These are phyloP conservation scores for Hydrangea macrophylla DNA, from an alignment of 148 eudicot genomes.

Conservation along the genomic window DNA sequence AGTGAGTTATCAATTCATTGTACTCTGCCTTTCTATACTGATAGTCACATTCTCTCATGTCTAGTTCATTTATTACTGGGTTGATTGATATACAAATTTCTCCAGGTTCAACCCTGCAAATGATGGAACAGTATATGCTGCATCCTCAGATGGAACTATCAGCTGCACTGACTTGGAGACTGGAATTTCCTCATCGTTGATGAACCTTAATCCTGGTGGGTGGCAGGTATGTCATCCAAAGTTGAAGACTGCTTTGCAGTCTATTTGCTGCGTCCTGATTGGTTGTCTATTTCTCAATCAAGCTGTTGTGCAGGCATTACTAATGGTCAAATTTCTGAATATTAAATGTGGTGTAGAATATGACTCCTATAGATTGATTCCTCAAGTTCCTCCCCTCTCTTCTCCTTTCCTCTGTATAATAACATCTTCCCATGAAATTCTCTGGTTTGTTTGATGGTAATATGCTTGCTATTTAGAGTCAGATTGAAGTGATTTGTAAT, in stretches of 20 bases:
- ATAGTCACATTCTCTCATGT: not conserved
- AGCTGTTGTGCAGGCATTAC: too few species aligned
- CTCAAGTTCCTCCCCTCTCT: not conserved
- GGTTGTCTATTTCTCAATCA: not conserved
- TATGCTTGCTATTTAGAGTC: too few species aligned
- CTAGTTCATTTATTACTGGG: not conserved
- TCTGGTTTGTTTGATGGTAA: too few species aligned
- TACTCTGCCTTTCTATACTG: not conserved
- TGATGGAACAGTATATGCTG: conserved; percentile 76
- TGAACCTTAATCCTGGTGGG: conserved; percentile 90
- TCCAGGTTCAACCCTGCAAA: conserved; percentile 70
- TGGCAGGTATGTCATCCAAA: conserved; percentile 63
- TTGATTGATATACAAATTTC: conserved; percentile 3
- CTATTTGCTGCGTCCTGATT: too few species aligned
- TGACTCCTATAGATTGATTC: not conserved
- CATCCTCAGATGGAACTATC: conserved; percentile 93
- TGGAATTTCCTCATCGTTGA: conserved; percentile 68
- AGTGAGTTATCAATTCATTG: conserved; percentile 45
- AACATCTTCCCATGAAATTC: too few species aligned
- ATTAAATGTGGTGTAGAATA: not conserved
- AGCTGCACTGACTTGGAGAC: conserved; percentile 94
- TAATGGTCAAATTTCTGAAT: not conserved
- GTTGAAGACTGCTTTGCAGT: not conserved
- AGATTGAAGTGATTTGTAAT: too few species aligned
- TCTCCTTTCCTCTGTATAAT: not conserved